Percentiles rank a stretch among this genome's conserved stretches.
Evolutionary conservation across 2,329 filamentous ascomycete genomes (phyloP).

Genomic region (Fusarium sp.): DNA sequence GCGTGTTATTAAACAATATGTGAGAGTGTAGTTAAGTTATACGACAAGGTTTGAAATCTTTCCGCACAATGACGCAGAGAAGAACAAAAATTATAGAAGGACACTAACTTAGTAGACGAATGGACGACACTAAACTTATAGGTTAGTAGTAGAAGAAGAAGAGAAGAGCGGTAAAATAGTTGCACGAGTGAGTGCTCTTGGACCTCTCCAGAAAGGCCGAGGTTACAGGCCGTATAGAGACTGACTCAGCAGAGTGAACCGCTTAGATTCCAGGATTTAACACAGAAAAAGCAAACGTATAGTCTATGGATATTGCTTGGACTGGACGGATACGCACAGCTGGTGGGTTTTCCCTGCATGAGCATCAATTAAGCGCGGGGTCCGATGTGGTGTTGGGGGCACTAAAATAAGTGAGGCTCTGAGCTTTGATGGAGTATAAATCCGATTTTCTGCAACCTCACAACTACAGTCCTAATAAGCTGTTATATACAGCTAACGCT

Average conservation of each 20-base stretch:
- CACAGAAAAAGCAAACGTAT: constrained; percentile 26
- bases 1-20: background rate
- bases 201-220: constrained; percentile 24
- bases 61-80: constrained; percentile 2
- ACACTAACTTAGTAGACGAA: constrained; percentile 14
- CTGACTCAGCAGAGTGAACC: constrained; percentile 32
- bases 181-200: constrained; percentile 11
- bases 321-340: background rate
- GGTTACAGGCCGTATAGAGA: constrained; percentile 21
- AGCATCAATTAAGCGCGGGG: constrained; percentile 18
- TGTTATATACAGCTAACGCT: background rate
- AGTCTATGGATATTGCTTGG: constrained; percentile 1
- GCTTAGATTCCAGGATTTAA: constrained; percentile 25
- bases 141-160: background rate
- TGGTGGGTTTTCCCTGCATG: constrained; percentile 14
- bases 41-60: background rate
- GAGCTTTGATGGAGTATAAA: background rate
- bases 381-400: constrained; percentile 2
- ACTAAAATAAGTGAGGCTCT: constrained; percentile 20
- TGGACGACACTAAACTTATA: constrained; percentile 29
- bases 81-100: constrained; percentile 7
- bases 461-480: background rate
- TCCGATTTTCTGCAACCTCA: background rate
- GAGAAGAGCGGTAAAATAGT: constrained; percentile 26
- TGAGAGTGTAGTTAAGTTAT: background rate